Percentiles rank a stretch among this genome's conserved stretches.
phyloP scores from a whole-genome alignment of 208 protist genomes.

The Acanthamoeba quina region DNA sequence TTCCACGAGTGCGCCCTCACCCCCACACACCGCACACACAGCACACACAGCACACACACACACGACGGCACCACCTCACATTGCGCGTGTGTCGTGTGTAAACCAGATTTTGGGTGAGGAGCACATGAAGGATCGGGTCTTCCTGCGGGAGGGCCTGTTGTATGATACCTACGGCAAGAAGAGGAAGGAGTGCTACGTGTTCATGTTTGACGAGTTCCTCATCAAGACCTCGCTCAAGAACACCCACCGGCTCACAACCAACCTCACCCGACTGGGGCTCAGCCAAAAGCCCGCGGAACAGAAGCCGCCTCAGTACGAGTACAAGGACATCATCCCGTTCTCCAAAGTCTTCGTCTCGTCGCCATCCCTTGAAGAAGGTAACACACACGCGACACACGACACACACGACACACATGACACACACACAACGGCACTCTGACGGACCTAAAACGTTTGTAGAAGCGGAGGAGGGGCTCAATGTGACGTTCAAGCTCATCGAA shows the following conservation, averaged over 20 bases:
- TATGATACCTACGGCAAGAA: conserved; percentile 15
- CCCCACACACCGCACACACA: not conserved
- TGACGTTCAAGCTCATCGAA: conserved; percentile 37
- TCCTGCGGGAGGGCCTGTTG: conserved; percentile 5
- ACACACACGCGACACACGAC: not conserved
- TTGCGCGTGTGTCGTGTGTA: not conserved
- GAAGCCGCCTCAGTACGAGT: conserved; percentile 5
- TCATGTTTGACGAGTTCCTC: conserved; percentile 60
- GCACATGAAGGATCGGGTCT: conserved; percentile 14
- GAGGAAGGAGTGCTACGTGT: conserved; percentile 43
- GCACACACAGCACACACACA: no score
- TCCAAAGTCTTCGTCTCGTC: conserved; percentile 17
- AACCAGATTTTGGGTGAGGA: not conserved
- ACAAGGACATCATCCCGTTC: conserved; percentile 52
- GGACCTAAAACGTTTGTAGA: not conserved
- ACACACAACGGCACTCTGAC: not conserved
- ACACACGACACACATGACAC: not conserved
- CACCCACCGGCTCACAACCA: not conserved
- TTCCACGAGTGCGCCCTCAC: not conserved
- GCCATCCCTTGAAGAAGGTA: conserved; percentile 17
- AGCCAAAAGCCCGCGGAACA: not conserved
- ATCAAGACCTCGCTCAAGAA: conserved; percentile 31
- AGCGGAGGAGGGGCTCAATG: not conserved
- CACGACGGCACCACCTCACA: not conserved
- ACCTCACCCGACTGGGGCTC: not conserved